A percentile compares a stretch with the other conserved stretches of the same genome.
These are phyloP conservation scores for Trypanosoma lewisi DNA, from an alignment of 208 protist species.

Conservation along the genomic window DNA sequence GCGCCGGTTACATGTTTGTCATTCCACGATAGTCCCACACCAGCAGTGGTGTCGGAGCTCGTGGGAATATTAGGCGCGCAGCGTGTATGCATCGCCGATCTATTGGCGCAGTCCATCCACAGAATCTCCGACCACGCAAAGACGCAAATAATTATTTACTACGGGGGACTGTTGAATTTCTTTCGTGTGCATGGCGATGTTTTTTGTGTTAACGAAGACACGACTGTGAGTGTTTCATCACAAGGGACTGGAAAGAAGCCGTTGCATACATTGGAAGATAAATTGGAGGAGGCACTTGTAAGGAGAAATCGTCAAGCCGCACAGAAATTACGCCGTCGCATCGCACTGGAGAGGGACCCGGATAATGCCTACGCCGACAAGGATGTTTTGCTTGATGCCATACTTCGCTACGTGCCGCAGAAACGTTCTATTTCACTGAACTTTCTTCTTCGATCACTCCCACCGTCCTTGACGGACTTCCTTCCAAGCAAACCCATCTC, in stretches of 20 bases:
- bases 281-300: conserved; percentile 31
- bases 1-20: conserved; percentile 18
- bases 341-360: conserved; percentile 37
- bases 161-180: conserved; percentile 30
- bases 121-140: conserved; percentile 26
- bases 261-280: conserved; percentile 28
- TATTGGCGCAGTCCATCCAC: conserved; percentile 1
- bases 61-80: conserved; percentile 11
- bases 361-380: conserved; percentile 44
- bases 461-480: conserved; percentile 37
- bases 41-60: conserved; percentile 31
- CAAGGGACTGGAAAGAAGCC: not conserved
- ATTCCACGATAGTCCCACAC: conserved; percentile 34
- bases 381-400: conserved; percentile 38
- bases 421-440: conserved; percentile 38
- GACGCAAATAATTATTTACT: conserved; percentile 34
- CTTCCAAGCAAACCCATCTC: conserved; percentile 33
- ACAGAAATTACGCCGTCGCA: conserved; percentile 40
- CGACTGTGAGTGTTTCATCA: conserved; percentile 10
- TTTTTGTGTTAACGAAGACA: conserved; percentile 23
- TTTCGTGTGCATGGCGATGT: conserved; percentile 27
- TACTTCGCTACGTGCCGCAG: conserved; percentile 47
- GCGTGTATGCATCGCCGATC: conserved; percentile 21
- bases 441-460: conserved; percentile 35
- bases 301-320: conserved; percentile 14